These are phyloP conservation scores for Lunasporangiospora selenospora DNA, from an alignment of 192 early-diverging fungal genomes.

Conservation along the genomic window DNA sequence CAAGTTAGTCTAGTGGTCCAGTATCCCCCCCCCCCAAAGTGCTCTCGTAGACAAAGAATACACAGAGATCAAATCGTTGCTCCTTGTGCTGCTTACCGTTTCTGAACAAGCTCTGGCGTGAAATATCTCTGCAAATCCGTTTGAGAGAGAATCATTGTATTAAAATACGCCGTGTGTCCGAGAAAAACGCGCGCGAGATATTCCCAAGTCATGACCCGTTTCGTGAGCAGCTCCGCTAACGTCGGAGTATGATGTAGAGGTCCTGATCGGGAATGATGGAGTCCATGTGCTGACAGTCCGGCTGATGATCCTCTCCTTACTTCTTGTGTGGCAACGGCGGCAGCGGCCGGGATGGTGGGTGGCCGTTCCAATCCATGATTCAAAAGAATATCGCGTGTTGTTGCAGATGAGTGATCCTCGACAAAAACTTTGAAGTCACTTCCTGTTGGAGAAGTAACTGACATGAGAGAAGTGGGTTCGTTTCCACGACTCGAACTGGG, in stretches of 20 bases:
- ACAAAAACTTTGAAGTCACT: slow-evolving; percentile 3
- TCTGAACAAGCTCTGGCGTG: slow-evolving; percentile 12
- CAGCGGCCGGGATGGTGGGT: too few relatives aligned
- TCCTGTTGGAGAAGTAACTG: slow-evolving; percentile 3
- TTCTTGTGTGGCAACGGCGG: too few relatives aligned
- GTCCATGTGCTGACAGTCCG: neutral
- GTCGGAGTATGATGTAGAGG: too few relatives aligned
- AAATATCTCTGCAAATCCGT: slow-evolving; percentile 14
- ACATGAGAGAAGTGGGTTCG: too few relatives aligned
- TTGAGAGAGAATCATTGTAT: slow-evolving; percentile 18
- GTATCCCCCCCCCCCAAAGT: too few relatives aligned
- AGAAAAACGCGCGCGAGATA: slow-evolving; percentile 14
- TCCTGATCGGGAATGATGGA: too few relatives aligned
- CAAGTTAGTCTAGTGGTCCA: neutral
- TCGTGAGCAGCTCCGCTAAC: slow-evolving; percentile 13
- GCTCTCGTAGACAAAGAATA: too few relatives aligned
- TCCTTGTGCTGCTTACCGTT: too few relatives aligned
- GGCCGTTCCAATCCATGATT: too few relatives aligned
- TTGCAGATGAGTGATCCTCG: slow-evolving; percentile 8
- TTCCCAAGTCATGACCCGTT: slow-evolving; percentile 20
- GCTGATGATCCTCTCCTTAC: too few relatives aligned
- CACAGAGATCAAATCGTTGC: neutral
- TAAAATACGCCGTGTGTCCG: slow-evolving; percentile 20
- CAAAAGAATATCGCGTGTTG: neutral
- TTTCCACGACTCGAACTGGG: too few relatives aligned